Evolutionary conservation across 164 flowering plant genomes (phyloP).

Genomic region (Liriodendron chinense): DNA sequence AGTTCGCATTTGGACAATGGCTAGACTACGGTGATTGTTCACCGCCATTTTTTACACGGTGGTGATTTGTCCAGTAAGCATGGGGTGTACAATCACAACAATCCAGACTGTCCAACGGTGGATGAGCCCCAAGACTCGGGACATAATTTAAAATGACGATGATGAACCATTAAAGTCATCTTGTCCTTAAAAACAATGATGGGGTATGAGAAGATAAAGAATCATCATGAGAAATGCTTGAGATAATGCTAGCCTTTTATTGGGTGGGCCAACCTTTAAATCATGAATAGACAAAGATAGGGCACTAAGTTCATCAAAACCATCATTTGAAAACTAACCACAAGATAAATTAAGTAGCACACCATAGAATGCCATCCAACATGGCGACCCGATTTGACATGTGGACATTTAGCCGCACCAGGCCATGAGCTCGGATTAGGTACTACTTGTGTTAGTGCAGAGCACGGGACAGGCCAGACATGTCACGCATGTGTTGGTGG

Average conservation of each 20-base stretch:
- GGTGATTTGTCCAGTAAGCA: too few species aligned
- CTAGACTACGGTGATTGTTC: too few species aligned
- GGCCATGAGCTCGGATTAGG: too few species aligned
- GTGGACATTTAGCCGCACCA: too few species aligned
- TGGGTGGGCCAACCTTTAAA: background rate
- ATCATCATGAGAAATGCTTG: background rate
- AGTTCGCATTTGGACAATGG: too few species aligned
- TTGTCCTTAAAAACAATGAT: too few species aligned
- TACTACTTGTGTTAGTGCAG: too few species aligned
- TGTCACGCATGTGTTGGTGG: too few species aligned
- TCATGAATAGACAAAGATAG: background rate
- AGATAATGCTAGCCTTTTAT: background rate
- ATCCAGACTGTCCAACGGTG: too few species aligned
- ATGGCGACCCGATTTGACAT: background rate
- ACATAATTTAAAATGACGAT: background rate
- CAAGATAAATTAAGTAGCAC: background rate
- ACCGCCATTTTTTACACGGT: too few species aligned
- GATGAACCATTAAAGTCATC: background rate
- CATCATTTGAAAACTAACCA: background rate
- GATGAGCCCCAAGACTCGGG: background rate
- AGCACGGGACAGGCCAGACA: too few species aligned
- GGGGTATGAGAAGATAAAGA: background rate
- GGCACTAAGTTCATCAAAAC: background rate
- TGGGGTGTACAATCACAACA: too few species aligned
- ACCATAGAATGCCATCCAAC: background rate